These are phyloP conservation scores for Cenchrus americanus DNA, from an alignment of 176 grass and related monocot species.

Conservation along the genomic window DNA sequence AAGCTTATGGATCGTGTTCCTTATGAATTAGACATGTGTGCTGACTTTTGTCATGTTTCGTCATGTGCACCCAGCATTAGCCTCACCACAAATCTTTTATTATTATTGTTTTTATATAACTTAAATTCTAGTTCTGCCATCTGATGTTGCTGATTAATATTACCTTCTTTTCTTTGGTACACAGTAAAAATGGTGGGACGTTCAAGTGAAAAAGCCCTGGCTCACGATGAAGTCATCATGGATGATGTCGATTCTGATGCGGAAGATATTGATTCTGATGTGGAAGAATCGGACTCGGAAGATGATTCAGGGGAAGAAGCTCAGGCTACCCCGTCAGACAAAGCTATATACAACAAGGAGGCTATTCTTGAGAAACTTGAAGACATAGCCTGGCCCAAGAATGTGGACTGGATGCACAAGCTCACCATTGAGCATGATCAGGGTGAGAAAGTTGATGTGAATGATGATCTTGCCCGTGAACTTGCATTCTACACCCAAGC, in stretches of 20 bases:
- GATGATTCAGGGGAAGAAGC: slow-evolving; percentile 62
- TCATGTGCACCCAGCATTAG: neutral
- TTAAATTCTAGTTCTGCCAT: neutral
- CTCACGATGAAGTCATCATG: slow-evolving; percentile 37
- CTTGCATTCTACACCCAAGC: slow-evolving; percentile 92
- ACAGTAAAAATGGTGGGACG: slow-evolving; percentile 43
- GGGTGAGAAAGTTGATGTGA: slow-evolving; percentile 70
- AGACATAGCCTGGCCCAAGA: slow-evolving; percentile 79
- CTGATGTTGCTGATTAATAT: neutral
- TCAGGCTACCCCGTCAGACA: slow-evolving; percentile 59
- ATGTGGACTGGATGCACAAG: slow-evolving; percentile 88
- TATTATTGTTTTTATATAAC: neutral
- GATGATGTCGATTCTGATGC: slow-evolving; percentile 47
- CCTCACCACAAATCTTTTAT: neutral
- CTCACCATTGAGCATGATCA: slow-evolving; percentile 69
- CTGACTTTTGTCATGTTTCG: neutral
- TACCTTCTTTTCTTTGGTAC: neutral
- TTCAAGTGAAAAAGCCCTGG: slow-evolving; percentile 27
- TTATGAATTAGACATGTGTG: neutral
- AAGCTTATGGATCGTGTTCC: neutral
- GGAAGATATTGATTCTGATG: slow-evolving; percentile 43
- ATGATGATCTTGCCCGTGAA: slow-evolving; percentile 87
- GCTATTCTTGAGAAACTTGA: slow-evolving; percentile 75
- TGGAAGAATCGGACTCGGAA: slow-evolving; percentile 49
- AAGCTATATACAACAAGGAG: slow-evolving; percentile 77